These are phyloP conservation scores for Neoscytalidium dimidiatum DNA, from an alignment of 2,329 filamentous ascomycete species.

Conservation along the genomic window DNA sequence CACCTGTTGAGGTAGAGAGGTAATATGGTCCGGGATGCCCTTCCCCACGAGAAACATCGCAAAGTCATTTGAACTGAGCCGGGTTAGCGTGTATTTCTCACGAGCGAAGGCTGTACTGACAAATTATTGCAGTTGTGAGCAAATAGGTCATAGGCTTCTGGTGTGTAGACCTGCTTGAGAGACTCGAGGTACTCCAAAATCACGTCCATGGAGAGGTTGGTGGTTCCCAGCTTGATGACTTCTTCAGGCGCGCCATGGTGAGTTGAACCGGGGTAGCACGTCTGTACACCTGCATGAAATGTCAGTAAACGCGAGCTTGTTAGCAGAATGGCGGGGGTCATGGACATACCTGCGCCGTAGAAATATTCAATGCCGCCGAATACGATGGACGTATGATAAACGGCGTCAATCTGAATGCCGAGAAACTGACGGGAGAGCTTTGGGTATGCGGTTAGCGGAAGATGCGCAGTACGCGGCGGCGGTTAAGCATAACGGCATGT, in stretches of 20 bases:
- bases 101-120: neutral
- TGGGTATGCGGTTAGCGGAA: neutral
- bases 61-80: constrained; percentile 71
- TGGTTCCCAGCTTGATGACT: constrained; percentile 71
- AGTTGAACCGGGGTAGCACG: constrained; percentile 76
- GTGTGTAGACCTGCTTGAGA: constrained; percentile 77
- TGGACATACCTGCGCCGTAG: constrained; percentile 70
- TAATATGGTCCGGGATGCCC: constrained; percentile 85
- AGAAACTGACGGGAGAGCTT: constrained; percentile 61
- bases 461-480: constrained; percentile 29
- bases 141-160: constrained; percentile 87
- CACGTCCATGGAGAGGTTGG: constrained; percentile 75
- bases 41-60: constrained; percentile 85
- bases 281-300: constrained; percentile 59
- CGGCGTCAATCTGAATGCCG: constrained; percentile 77
- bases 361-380: constrained; percentile 85
- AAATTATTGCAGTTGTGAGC: constrained; percentile 98
- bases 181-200: constrained; percentile 88
- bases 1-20: constrained; percentile 80
- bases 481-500: neutral
- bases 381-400: constrained; percentile 93
- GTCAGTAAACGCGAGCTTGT: neutral
- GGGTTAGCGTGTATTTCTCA: neutral
- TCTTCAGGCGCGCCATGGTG: constrained; percentile 87
- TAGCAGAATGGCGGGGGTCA: neutral